Base-by-base conservation (phyloP, 495 filamentous ascomycete species). In the Penicillium chermesinum region DNA sequence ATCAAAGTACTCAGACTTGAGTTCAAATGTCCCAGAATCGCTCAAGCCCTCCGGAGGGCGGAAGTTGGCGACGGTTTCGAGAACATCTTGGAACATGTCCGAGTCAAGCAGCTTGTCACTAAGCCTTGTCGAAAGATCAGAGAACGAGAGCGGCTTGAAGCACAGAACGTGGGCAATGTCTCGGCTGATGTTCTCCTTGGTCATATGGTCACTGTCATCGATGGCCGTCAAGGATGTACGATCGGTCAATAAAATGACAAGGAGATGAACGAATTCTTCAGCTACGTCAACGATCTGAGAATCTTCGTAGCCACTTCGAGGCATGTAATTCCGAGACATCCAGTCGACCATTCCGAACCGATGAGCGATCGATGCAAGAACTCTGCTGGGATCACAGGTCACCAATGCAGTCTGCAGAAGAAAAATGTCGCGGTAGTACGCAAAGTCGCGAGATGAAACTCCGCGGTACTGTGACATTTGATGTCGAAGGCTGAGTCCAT, bases 81-180 rank as follows among this genome's bases (percentile, higher is more conserved):
- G 73, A 5, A 95, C 81, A 36, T 96, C 89, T 54, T 86, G 84
- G 57, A 93, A 83, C 61, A 85, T 87, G 53, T 96, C 93, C 1
- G 90, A 82, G 13, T 75, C 72, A 16, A 70, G 57, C 10, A 73
- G 47, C 54, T 72, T 70, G 52, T 78, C 73, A 21, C 69, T 73
- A 2, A 97, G 73, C 34, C 88, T 88, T 49, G 69, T 75, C 5
- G 81, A 84, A 44, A 99, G 76, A 35, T 96, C 91, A 2, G 91
- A 95, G 70, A 90, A 96, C 2, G 91, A 91, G 25, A 97, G 74
- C 0, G 94, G 91, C 64, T 89, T 91, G 75, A 96, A 97, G 72
- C 91, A 97, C 19, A 99, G 76, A 14, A 90, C 85, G 61, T 99
- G 94, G 7, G 86, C 87, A 56, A 99, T 87, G 57, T 97, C 94